Conservation (phyloP, 1,284 basidiomycete genomes). For the Testicularia cyperi region DNA sequence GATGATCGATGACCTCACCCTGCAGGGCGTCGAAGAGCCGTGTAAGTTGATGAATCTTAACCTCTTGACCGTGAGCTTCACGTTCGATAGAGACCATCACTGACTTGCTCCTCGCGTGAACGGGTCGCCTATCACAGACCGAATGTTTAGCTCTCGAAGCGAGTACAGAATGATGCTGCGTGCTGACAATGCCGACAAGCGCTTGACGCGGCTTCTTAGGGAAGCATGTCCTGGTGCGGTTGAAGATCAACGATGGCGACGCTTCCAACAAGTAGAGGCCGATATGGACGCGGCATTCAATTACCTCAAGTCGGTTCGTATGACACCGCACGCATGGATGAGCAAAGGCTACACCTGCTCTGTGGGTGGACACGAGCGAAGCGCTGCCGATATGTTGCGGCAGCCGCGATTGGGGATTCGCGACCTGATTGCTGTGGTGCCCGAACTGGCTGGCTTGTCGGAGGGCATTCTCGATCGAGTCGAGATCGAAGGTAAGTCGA, state of each 20-base stretch:
- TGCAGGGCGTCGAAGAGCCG: constrained; percentile 84
- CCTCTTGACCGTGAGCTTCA: too few relatives aligned
- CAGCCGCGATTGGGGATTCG: constrained; percentile 67
- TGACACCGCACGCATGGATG: constrained; percentile 59
- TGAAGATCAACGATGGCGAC: constrained; percentile 69
- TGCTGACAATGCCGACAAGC: constrained; percentile 81
- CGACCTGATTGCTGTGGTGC: constrained; percentile 65
- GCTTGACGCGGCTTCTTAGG: constrained; percentile 67
- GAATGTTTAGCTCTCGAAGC: constrained; percentile 87
- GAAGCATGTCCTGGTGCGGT: constrained; percentile 68
- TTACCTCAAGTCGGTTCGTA: constrained; percentile 63
- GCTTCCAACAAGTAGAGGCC: constrained; percentile 64
- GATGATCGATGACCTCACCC: constrained; percentile 84
- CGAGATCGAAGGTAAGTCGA: constrained; percentile 12
- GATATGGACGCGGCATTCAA: constrained; percentile 66
- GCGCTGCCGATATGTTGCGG: constrained; percentile 75
- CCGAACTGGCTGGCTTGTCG: constrained; percentile 66
- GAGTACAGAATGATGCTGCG: constrained; percentile 84
- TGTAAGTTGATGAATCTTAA: too few relatives aligned
- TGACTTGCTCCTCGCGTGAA: too few relatives aligned
- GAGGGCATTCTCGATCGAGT: constrained; percentile 7
- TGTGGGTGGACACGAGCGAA: constrained; percentile 53
- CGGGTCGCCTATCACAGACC: too few relatives aligned
- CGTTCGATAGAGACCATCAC: too few relatives aligned
- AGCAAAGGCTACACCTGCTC: constrained; percentile 54